Base-by-base conservation (phyloP, 371 early-diverging fungal species). In the Mortierella sp. region DNA sequence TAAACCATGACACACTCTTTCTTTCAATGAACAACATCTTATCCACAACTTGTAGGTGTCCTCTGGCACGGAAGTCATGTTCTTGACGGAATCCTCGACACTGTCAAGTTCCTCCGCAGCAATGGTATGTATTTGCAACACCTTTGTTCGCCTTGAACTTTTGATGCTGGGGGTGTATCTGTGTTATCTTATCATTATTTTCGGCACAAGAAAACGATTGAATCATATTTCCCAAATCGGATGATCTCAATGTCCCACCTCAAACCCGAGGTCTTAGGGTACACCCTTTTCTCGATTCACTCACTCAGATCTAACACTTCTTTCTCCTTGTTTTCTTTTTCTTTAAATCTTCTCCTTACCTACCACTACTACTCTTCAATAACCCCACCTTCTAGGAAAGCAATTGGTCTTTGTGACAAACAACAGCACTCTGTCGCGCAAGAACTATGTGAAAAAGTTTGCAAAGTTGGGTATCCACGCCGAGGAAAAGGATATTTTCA, bases 391-490 rank as follows among this genome's bases (percentile, higher is more conserved):
- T 14, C 7, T 34, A 68, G 97, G 96, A 60, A 98, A 99, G 89
- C 92, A 92, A 38, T 80, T 98, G 24, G 90, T 97, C 60, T 99
- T 98, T 89, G 98, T 99, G 13, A 96, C 99, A 55, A 99, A 99
- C 93, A 99, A 99, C 91, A 96, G 96, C 89, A 94, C 97, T 16
- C 96, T 96, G 78, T 97, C 98, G 31, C 94, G 99, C 52, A 82
- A 82, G 10, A 89, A 92, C 63, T 98, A 97, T 81, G 85, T 94
- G 34, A 90, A 94, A 57, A 98, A 98, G 91, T 97, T 99, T 83
- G 81, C 89, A 60, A 90, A 89, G 31, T 89, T 98, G 34, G 96
- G 96, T 38, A 93, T 98, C 57, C 87, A 94, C 70, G 97, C 96
- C 19, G 31, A 34, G n/a, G 88, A 96, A 94, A 94, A 96, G 31